phyloP scores from a whole-genome alignment of 257 asterid genomes.

The Eucommia ulmoides region DNA sequence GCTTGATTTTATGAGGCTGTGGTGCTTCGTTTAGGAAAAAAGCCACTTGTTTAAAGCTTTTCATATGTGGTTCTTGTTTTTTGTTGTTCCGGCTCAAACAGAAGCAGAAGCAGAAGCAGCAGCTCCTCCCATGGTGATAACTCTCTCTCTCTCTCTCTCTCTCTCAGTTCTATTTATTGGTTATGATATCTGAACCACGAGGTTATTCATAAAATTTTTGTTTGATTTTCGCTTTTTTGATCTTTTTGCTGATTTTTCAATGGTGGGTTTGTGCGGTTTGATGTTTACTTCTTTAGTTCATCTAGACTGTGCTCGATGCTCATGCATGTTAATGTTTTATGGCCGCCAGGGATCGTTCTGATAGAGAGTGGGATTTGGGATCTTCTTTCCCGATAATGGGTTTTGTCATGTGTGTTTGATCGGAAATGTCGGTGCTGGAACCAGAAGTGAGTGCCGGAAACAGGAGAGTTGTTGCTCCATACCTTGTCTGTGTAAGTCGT shows the following conservation, averaged over 20 bases:
- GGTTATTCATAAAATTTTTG: background rate
- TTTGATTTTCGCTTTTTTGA: background rate
- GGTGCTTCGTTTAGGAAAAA: background rate
- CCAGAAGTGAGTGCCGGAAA: background rate
- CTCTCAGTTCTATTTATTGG: background rate
- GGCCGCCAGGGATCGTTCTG: background rate
- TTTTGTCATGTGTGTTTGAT: slow-evolving; percentile 23
- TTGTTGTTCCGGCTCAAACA: background rate
- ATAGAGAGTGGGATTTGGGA: background rate
- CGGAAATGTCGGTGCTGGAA: slow-evolving; percentile 12
- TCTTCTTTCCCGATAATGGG: slow-evolving; percentile 3
- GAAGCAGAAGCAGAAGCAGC: background rate
- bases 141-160: too few species aligned
- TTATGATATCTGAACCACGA: background rate
- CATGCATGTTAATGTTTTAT: slow-evolving; percentile 2
- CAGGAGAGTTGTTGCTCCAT: background rate
- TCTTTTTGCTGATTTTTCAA: background rate
- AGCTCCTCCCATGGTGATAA: too few species aligned
- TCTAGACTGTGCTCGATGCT: background rate
- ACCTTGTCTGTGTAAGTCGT: slow-evolving; percentile 17
- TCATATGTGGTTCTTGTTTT: background rate
- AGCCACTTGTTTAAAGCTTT: background rate
- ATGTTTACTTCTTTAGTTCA: too few species aligned
- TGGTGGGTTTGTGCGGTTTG: background rate
- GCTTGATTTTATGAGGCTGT: background rate